Percentiles rank a stretch among this genome's conserved stretches.
Evolutionary conservation across 176 grass and related monocot species (phyloP).

Genomic region (Neostapfia colusana): DNA sequence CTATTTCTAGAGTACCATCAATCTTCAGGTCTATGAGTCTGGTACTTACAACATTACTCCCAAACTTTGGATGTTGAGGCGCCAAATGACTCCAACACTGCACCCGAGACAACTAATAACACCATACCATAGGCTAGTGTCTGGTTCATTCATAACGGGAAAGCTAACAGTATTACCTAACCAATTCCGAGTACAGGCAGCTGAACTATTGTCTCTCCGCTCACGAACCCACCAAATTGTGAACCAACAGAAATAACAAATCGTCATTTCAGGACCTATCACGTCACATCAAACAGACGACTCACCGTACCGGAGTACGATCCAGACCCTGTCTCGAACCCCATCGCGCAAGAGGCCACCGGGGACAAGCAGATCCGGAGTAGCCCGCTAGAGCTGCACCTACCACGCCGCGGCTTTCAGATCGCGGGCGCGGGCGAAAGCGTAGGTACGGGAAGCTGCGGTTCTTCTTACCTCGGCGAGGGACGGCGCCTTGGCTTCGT

Average conservation of each 20-base stretch:
- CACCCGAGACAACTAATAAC: background rate
- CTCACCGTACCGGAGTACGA: background rate
- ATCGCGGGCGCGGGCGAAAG: background rate
- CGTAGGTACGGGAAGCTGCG: too few species aligned
- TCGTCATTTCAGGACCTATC: background rate
- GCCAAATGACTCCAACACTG: background rate
- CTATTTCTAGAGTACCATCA: background rate
- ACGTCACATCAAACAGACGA: background rate
- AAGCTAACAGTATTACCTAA: background rate
- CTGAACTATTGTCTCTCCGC: background rate
- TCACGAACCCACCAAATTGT: background rate
- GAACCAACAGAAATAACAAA: background rate
- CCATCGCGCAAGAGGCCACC: background rate
- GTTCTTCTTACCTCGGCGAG: constrained; percentile 38
- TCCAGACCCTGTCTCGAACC: background rate
- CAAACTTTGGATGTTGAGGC: background rate
- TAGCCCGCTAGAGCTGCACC: constrained; percentile 26
- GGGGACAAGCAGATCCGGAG: constrained; percentile 26
- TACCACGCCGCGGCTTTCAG: background rate
- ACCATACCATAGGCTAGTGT: background rate
- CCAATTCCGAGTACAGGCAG: background rate
- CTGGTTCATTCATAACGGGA: background rate
- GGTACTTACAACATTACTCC: background rate
- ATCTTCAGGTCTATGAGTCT: background rate
- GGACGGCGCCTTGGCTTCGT: constrained; percentile 44